Percentiles rank a stretch among this genome's conserved stretches.
These are phyloP conservation scores for Phialophora tarda DNA, from an alignment of 2,329 filamentous ascomycete species.

Conservation along the genomic window DNA sequence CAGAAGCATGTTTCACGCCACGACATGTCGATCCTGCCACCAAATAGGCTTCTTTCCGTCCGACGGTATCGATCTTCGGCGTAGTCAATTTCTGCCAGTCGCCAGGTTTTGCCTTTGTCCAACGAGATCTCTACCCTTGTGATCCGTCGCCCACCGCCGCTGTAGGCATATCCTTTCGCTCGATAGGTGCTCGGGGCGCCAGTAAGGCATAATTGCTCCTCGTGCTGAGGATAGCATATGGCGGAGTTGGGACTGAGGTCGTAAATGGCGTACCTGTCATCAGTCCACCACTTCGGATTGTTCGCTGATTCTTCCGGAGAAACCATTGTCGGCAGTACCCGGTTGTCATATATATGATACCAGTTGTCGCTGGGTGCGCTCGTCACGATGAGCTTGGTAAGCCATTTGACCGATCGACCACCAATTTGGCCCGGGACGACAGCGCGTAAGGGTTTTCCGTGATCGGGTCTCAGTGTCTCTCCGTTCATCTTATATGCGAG, in stretches of 20 bases:
- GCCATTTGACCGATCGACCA: conserved; percentile 90
- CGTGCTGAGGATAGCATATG: conserved; percentile 77
- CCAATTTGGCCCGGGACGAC: conserved; percentile 92
- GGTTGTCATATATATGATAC: conserved; percentile 95
- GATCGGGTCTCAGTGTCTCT: conserved; percentile 77
- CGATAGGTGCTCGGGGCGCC: conserved; percentile 63
- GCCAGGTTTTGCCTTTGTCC: conserved; percentile 82
- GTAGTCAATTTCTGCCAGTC: conserved; percentile 76
- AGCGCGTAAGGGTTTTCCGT: conserved; percentile 80
- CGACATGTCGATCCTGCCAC: conserved; percentile 77
- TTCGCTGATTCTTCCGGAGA: conserved; percentile 79
- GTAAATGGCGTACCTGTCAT: conserved; percentile 91
- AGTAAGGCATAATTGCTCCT: conserved; percentile 66
- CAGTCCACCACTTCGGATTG: conserved; percentile 78
- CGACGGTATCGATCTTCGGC: conserved; percentile 83
- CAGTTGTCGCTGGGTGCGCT: conserved; percentile 83
- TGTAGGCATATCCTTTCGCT: conserved; percentile 82
- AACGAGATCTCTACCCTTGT: conserved; percentile 82
- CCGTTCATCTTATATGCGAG: conserved; percentile 92
- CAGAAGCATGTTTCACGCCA: conserved; percentile 84
- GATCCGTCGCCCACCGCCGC: conserved; percentile 81
- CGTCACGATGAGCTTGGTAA: conserved; percentile 80
- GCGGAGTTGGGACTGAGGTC: conserved; percentile 88
- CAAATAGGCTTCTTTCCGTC: conserved; percentile 68
- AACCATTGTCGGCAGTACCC: conserved; percentile 84